Base-by-base conservation (phyloP, 306 rosid genomes). In the Cicer yamashitae region DNA sequence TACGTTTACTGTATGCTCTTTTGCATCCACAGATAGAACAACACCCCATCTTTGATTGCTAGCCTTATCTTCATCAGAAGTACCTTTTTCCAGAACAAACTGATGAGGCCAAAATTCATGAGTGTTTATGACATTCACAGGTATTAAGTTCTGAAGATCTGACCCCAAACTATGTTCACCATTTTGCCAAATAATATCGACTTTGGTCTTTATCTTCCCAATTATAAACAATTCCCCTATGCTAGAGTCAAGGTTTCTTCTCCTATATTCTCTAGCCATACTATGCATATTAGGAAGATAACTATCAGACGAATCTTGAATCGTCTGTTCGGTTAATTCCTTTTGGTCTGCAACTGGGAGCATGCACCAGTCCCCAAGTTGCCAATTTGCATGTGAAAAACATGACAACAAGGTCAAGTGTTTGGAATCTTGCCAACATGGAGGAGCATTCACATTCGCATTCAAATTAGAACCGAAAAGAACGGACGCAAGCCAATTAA, bases 321-420 rank as follows among this genome's bases (percentile, higher is more conserved):
- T 86, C 54, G 1, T 67, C 41, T 20, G 14, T 45, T 45, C 71
- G 64, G 57, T 58, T 12, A 46, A 69, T 58, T 66, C 74, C 78
- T 77, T 71, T 63, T 72, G 74, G 72, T 75, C 93, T 25, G 67
- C 83, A 82, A 18, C 43, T 50, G 86, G 82, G 79, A 89, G 90
- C 67, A 83, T 83, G 80, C 99, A 96, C 97, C 97, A 96, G 79
- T 96, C 99, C 83, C 99, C 98, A 67, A 90, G 93, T 84, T 92
- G 93, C 99, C 99, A 96, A 74, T 86, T 88, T 75, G 90, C 88
- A 77, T 92, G 87, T 70, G 90, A 66, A 83, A 92, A 92, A 82
- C 99, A 92, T 13, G 97, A 89, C 80, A 92, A 61, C 79, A 86
- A 71, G 72, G 88, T 89, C 89, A 96, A 73, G 76, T 81, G 88